A percentile compares a stretch with the other conserved stretches of the same genome.
phyloP scores from a whole-genome alignment of 257 asterid genomes.

The Nicotiana paniculata region DNA sequence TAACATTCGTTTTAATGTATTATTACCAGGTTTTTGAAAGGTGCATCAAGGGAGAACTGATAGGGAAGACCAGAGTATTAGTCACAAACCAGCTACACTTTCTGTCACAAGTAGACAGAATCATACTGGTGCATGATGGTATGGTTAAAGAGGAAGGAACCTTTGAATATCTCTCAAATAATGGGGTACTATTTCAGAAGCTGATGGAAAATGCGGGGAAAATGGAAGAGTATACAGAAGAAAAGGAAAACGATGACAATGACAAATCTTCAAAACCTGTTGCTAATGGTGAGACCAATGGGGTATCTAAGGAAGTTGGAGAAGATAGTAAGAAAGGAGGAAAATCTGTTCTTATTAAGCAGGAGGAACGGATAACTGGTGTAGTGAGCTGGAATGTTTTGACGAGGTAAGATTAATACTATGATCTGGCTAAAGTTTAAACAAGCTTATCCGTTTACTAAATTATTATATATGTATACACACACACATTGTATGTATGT shows the following conservation, averaged over 20 bases:
- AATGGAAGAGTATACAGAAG: slow-evolving; percentile 87
- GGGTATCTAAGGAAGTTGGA: slow-evolving; percentile 37
- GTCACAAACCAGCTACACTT: slow-evolving; percentile 97
- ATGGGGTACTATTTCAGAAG: slow-evolving; percentile 65
- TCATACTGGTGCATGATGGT: slow-evolving; percentile 89
- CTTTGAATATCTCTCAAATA: slow-evolving; percentile 82
- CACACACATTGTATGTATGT: background rate
- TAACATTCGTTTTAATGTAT: background rate
- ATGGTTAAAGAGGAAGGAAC: slow-evolving; percentile 97
- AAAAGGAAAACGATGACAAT: slow-evolving; percentile 36
- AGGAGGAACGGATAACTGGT: slow-evolving; percentile 98
- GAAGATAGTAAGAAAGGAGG: slow-evolving; percentile 53
- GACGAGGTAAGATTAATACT: slow-evolving; percentile 40
- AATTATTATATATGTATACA: background rate
- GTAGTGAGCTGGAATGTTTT: slow-evolving; percentile 85
- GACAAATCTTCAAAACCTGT: slow-evolving; percentile 29
- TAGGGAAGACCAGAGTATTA: slow-evolving; percentile 85
- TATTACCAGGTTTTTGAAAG: slow-evolving; percentile 69
- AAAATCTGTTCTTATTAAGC: slow-evolving; percentile 84
- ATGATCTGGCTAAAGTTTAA: background rate
- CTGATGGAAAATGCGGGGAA: slow-evolving; percentile 99
- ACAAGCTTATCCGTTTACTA: background rate
- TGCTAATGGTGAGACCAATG: slow-evolving; percentile 45
- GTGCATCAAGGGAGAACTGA: slow-evolving; percentile 82
- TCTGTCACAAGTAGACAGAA: slow-evolving; percentile 89